phyloP scores from a whole-genome alignment of 371 early-diverging fungal species.

The Rhizopus arrhizus region DNA sequence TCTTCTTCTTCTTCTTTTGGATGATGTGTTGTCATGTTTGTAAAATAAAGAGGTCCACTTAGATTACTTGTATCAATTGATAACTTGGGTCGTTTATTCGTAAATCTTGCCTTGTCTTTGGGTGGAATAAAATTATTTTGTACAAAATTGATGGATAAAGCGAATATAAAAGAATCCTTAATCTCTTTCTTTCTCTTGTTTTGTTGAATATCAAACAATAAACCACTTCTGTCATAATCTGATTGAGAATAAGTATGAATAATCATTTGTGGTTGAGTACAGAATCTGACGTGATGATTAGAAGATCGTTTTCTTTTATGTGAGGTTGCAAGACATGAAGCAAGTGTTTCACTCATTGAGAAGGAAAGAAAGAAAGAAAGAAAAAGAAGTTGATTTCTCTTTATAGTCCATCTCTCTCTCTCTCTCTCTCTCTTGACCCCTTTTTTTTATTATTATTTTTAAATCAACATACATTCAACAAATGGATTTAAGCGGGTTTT shows the following conservation, averaged over 20 bases:
- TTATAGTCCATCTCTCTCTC: too few relatives aligned
- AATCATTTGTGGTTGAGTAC: constrained; percentile 34
- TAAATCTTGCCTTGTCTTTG: constrained; percentile 16
- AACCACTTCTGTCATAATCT: constrained; percentile 50
- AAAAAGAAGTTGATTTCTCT: not conserved
- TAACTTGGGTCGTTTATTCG: constrained; percentile 30
- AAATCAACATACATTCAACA: too few relatives aligned
- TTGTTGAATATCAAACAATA: constrained; percentile 18
- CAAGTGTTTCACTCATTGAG: not conserved
- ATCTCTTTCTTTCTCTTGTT: constrained; percentile 13
- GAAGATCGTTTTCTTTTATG: constrained; percentile 23
- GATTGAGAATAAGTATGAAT: constrained; percentile 47
- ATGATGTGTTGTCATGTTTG: constrained; percentile 49
- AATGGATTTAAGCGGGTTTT: too few relatives aligned
- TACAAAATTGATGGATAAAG: constrained; percentile 23
- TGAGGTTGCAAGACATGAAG: constrained; percentile 20
- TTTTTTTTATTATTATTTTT: too few relatives aligned
- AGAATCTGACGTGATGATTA: constrained; percentile 39
- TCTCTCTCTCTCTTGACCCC: too few relatives aligned
- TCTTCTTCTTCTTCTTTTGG: constrained; percentile 22
- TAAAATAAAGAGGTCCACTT: constrained; percentile 48
- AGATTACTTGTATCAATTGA: constrained; percentile 46
- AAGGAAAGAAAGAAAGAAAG: not conserved
- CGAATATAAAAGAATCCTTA: constrained; percentile 19
- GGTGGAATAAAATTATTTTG: not conserved